phyloP scores from a whole-genome alignment of 192 early-diverging fungal species.

The Umbelopsis sp. region DNA sequence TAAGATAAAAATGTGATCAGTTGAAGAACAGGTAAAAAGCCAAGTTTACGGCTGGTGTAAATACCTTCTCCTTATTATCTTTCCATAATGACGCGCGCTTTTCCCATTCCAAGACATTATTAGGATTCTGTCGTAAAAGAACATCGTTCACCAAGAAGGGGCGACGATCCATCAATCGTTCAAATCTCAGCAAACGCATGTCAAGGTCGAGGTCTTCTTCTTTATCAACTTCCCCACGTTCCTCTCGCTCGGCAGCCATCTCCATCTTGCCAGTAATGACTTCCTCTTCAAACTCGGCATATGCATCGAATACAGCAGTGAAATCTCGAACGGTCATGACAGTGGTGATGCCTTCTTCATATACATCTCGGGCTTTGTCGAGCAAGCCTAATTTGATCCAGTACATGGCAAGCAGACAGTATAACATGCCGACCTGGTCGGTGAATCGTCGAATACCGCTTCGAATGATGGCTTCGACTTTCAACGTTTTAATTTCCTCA shows the following conservation, averaged over 20 bases:
- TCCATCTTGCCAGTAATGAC: constrained; percentile 79
- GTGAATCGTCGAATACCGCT: constrained; percentile 82
- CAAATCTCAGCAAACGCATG: constrained; percentile 83
- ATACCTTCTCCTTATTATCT: constrained; percentile 53
- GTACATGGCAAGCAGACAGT: constrained; percentile 82
- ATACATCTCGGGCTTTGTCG: constrained; percentile 92
- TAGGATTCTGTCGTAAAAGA: constrained; percentile 85
- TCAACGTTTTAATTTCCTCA: constrained; percentile 63
- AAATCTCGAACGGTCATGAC: constrained; percentile 92
- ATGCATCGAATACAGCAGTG: constrained; percentile 94
- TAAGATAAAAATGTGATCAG: neutral
- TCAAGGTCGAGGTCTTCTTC: constrained; percentile 74
- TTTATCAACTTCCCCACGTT: constrained; percentile 44
- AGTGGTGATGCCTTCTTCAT: constrained; percentile 83
- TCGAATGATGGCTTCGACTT: constrained; percentile 82
- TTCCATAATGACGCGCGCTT: constrained; percentile 77
- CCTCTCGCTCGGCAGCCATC: constrained; percentile 56
- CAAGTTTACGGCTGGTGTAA: neutral
- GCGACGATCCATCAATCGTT: constrained; percentile 89
- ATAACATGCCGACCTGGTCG: constrained; percentile 87
- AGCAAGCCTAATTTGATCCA: constrained; percentile 75
- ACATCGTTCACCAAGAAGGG: constrained; percentile 96
- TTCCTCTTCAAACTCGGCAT: constrained; percentile 88
- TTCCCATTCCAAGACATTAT: constrained; percentile 92
- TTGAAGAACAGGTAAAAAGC: neutral